A percentile compares a stretch with the other conserved stretches of the same genome.
phyloP scores from a whole-genome alignment of 2,329 filamentous ascomycete species.

The Phialocephala subalpina region DNA sequence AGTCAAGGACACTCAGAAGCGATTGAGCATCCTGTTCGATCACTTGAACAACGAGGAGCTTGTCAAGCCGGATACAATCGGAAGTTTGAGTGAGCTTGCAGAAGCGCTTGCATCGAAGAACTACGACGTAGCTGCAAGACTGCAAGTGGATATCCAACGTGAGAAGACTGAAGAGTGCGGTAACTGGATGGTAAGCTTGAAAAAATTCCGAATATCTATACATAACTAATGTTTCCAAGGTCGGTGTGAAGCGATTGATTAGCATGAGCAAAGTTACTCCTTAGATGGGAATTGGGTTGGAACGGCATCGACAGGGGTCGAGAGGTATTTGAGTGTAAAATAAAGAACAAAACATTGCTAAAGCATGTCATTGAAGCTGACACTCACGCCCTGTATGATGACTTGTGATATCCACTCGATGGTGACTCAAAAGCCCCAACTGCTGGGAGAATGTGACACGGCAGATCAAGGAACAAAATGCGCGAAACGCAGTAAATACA shows the following conservation, averaged over 20 bases:
- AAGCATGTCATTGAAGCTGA: background rate
- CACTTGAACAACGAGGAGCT: slow-evolving; percentile 96
- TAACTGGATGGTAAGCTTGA: slow-evolving; percentile 82
- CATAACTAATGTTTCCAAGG: slow-evolving; percentile 59
- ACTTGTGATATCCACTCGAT: background rate
- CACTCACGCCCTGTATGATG: background rate
- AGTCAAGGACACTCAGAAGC: slow-evolving; percentile 93
- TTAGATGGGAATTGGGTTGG: slow-evolving; percentile 24
- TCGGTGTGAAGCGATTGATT: slow-evolving; percentile 79
- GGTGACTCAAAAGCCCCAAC: background rate
- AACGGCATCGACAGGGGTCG: background rate
- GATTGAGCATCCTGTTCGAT: slow-evolving; percentile 92
- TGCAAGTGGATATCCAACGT: slow-evolving; percentile 79
- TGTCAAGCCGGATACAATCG: slow-evolving; percentile 79
- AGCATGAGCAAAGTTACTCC: slow-evolving; percentile 82
- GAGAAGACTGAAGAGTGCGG: slow-evolving; percentile 83
- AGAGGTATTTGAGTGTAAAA: background rate
- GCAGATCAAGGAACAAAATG: background rate
- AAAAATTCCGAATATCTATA: slow-evolving; percentile 3
- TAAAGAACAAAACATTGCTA: slow-evolving; percentile 17
- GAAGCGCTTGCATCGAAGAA: slow-evolving; percentile 73
- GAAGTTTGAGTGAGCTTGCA: slow-evolving; percentile 70
- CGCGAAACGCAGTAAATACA: background rate
- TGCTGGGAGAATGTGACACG: background rate
- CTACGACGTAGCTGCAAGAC: slow-evolving; percentile 70